phyloP scores from a whole-genome alignment of 139 green algal species.

The Desmodesmus armatus region DNA sequence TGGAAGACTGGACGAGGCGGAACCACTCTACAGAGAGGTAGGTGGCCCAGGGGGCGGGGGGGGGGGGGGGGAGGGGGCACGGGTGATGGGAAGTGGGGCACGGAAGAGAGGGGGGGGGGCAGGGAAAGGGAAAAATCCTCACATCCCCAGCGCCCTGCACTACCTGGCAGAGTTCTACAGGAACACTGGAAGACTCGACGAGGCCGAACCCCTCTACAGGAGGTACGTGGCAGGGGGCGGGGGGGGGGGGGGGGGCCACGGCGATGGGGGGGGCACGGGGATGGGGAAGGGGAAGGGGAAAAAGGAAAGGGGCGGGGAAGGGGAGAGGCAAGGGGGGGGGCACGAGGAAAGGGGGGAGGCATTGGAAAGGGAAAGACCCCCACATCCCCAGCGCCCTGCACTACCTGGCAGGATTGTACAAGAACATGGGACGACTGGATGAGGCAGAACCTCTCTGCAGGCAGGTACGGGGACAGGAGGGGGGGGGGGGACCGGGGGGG shows the following conservation, averaged over 20 bases:
- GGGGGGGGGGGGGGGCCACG: no score
- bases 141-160: slow-evolving; percentile 75
- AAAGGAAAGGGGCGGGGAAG: no score
- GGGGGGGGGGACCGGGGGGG: no score
- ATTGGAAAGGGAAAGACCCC: no score
- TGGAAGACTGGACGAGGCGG: slow-evolving; percentile 61
- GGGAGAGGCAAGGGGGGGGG: no score
- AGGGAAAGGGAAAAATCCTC: no score
- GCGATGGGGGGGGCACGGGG: not conserved
- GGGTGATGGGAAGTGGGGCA: no score
- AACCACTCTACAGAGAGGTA: slow-evolving; percentile 75
- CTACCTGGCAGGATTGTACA: slow-evolving; percentile 84
- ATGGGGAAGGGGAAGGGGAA: not conserved
- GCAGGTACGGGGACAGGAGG: slow-evolving; percentile 56
- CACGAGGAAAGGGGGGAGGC: no score
- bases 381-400: slow-evolving; percentile 77
- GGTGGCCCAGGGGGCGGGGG: not conserved
- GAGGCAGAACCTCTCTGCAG: slow-evolving; percentile 75
- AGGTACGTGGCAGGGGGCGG: slow-evolving; percentile 54
- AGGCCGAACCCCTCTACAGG: slow-evolving; percentile 75
- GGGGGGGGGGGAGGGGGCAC: no score
- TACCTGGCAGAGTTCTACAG: slow-evolving; percentile 85
- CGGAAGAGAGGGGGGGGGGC: no score
- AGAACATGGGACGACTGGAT: slow-evolving; percentile 63
- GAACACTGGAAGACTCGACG: slow-evolving; percentile 61